Base-by-base conservation (phyloP, 768 basidiomycete genomes). In the Crucibulum laeve region DNA sequence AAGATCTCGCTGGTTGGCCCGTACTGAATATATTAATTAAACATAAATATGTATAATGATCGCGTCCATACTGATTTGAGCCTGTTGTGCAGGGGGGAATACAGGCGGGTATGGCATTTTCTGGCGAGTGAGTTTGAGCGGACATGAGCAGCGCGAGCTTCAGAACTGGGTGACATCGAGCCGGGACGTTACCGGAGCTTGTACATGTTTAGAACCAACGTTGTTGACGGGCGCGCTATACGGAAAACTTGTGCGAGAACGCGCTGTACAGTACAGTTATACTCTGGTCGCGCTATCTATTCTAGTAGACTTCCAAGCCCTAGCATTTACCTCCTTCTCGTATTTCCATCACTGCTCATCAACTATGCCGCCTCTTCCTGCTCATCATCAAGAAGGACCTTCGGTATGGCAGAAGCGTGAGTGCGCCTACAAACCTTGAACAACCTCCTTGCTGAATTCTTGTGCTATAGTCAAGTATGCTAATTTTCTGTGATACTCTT, bases 1-100 rank as follows among this genome's bases (percentile, higher is more conserved):
- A 35, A 87, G 50, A 60, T 93, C 91, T 48, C 91, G 70, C 57
- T 92, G 91, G 57, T 89, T 85, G 26, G 90, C 85, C 46, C 91
- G 77, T 58, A 92, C 91, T 93, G 57, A 37, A 33, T 6, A 39
- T 32, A 40, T 32, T 26, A 13, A 46, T 49, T 37, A 52, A 44
- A 37, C 45, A 33, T 39, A n/a, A 23, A 43, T 11, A 7, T 34
- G 17, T 14, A 15, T 38, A 5, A 34, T 4, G 3, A 38, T 44
- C 15, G 42, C 13, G 18, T 34, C 22, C 88, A 40, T 50, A 91
- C 90, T 86, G 48, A 89, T 91, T 64, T 91, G 90, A 26, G 90
- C 88, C 54, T 92, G 91, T 53, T 83, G 84, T 38, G 91, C 88
- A 3, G 53, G 64, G 46, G 90, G 90, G 57, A 91, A 87, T 4